Conservation (phyloP, 768 basidiomycete species). For the Lentinula sp. region DNA sequence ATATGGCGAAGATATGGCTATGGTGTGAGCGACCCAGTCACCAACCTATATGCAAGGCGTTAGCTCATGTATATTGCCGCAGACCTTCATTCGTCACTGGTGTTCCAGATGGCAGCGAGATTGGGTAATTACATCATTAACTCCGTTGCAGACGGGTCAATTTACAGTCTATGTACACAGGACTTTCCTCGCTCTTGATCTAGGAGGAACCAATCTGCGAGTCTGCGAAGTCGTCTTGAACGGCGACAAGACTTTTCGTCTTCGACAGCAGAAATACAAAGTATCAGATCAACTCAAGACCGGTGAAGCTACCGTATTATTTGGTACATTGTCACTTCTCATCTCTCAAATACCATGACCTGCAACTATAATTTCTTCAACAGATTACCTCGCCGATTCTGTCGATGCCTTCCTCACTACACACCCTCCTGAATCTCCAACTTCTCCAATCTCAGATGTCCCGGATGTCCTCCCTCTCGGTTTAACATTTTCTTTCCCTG, state of each 20-base stretch:
- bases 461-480: constrained; percentile 56
- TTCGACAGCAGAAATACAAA: constrained; percentile 95
- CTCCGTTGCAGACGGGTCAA: background rate
- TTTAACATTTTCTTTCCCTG: constrained; percentile 96
- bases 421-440: constrained; percentile 28
- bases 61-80: background rate
- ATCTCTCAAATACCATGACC: background rate
- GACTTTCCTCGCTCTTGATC: constrained; percentile 92
- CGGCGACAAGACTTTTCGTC: constrained; percentile 82
- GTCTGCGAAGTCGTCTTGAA: constrained; percentile 92
- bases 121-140: constrained; percentile 54
- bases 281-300: constrained; percentile 92
- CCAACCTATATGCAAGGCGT: constrained; percentile 9
- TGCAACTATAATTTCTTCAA: background rate
- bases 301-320: constrained; percentile 81
- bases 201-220: constrained; percentile 96
- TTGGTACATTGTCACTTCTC: constrained; percentile 47
- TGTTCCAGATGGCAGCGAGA: constrained; percentile 91
- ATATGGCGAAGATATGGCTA: constrained; percentile 83
- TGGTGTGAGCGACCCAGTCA: constrained; percentile 59
- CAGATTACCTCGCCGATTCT: constrained; percentile 96
- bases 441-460: constrained; percentile 5
- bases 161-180: constrained; percentile 19
- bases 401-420: constrained; percentile 90
- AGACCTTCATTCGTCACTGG: constrained; percentile 95